These are phyloP conservation scores for Yamadazyma atmosphaerica DNA, from an alignment of 1,139 yeast species.

Conservation along the genomic window DNA sequence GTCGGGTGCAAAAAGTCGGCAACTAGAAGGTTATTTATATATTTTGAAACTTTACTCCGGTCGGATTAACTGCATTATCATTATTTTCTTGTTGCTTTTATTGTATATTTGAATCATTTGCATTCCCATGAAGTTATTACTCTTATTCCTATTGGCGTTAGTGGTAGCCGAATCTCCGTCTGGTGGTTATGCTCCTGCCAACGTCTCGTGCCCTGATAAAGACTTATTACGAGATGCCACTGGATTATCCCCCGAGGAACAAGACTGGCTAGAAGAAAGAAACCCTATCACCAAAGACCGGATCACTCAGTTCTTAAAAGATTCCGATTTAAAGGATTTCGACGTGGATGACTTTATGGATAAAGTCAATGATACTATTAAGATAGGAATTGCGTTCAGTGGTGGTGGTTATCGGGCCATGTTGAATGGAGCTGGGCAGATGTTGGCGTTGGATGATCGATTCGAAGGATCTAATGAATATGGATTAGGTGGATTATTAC, in stretches of 20 bases:
- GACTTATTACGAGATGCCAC: conserved; percentile 24
- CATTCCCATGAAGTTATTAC: background rate
- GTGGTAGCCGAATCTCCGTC: conserved; percentile 38
- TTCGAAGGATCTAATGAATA: conserved; percentile 26
- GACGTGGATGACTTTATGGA: conserved; percentile 54
- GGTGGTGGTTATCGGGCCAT: conserved; percentile 53
- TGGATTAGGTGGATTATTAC: conserved; percentile 79
- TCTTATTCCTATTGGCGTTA: background rate
- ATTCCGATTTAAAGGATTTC: conserved; percentile 64
- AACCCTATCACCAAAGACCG: conserved; percentile 56
- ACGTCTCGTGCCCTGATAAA: conserved; percentile 54
- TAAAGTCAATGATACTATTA: conserved; percentile 31
- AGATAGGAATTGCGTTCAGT: conserved; percentile 43
- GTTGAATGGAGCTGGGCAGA: conserved; percentile 47
- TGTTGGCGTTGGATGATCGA: conserved; percentile 38
- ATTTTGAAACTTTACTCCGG: no score
- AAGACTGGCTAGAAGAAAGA: conserved; percentile 50
- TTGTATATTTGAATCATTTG: no score
- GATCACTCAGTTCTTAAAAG: conserved; percentile 56
- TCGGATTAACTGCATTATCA: no score
- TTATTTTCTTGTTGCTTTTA: no score
- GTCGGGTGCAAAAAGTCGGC: no score
- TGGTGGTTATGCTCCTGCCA: conserved; percentile 68
- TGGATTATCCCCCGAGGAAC: conserved; percentile 38
- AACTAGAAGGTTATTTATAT: no score